Percentiles rank a stretch among this genome's conserved stretches.
Conservation (phyloP, 352 stramenopile genomes). For the Thalassiosira livingstoniorum region DNA sequence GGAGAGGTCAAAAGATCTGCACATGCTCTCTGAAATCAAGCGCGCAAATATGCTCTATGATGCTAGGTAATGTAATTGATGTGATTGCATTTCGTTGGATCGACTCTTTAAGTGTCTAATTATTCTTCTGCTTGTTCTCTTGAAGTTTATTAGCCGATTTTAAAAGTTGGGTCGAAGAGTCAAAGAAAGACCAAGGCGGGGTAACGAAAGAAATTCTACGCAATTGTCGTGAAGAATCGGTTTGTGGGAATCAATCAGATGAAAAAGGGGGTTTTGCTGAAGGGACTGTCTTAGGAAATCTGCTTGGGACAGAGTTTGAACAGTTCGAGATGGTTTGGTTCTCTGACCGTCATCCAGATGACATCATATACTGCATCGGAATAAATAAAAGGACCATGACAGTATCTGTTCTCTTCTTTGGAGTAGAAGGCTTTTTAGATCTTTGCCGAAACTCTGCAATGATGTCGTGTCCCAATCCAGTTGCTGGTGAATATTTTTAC, state of each 20-base stretch:
- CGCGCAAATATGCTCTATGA: background rate
- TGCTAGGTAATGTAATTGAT: too few relatives aligned
- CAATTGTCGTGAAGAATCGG: slow-evolving; percentile 6
- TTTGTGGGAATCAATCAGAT: background rate
- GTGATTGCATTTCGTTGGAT: too few relatives aligned
- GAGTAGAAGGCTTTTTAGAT: slow-evolving; percentile 20
- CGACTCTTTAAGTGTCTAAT: too few relatives aligned
- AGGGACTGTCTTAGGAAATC: slow-evolving; percentile 24
- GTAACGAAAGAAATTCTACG: slow-evolving; percentile 7
- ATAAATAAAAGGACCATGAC: slow-evolving; percentile 14
- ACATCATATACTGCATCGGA: too few relatives aligned
- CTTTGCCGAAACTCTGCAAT: background rate
- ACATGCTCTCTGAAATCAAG: background rate
- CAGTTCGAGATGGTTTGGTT: too few relatives aligned
- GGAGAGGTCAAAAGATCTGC: slow-evolving; percentile 7
- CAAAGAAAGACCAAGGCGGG: background rate
- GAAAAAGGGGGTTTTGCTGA: background rate
- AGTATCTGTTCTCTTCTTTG: slow-evolving; percentile 20
- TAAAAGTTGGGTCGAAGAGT: slow-evolving; percentile 28
- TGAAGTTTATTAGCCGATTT: slow-evolving; percentile 15
- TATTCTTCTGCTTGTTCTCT: too few relatives aligned
- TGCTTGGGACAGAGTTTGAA: slow-evolving; percentile 16
- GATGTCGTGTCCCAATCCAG: slow-evolving; percentile 3
- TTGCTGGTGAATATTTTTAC: slow-evolving; percentile 21
- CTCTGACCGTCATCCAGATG: too few relatives aligned